phyloP scores from a whole-genome alignment of 805 yeast species.

The Candida schatavii region DNA sequence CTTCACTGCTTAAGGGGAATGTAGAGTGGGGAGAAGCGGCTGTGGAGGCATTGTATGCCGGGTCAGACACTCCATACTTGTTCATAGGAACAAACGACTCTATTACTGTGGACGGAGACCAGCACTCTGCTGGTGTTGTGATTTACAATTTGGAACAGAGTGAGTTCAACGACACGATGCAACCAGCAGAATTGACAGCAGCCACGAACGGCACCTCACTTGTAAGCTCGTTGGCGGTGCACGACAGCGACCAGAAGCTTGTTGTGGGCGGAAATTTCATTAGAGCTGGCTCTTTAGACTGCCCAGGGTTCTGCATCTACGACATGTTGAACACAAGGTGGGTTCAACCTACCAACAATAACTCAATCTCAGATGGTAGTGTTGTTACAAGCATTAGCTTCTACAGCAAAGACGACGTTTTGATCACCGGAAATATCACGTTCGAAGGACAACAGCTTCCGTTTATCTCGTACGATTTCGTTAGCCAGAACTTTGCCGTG shows the following conservation, averaged over 20 bases:
- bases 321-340: conserved; percentile 55
- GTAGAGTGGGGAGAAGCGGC: conserved; percentile 23
- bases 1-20: not conserved
- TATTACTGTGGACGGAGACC: conserved; percentile 18
- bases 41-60: conserved; percentile 34
- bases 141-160: conserved; percentile 48
- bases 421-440: conserved; percentile 53
- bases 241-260: conserved; percentile 35
- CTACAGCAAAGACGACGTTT: conserved; percentile 30
- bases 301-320: conserved; percentile 66
- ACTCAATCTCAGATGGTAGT: conserved; percentile 41
- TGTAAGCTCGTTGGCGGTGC: conserved; percentile 35
- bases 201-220: conserved; percentile 39
- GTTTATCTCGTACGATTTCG: conserved; percentile 57
- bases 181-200: conserved; percentile 47
- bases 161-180: conserved; percentile 37
- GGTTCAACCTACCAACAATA: conserved; percentile 36
- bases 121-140: conserved; percentile 43
- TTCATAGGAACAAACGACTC: conserved; percentile 48
- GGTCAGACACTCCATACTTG: conserved; percentile 29
- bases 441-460: conserved; percentile 29
- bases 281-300: conserved; percentile 52
- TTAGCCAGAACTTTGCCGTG: conserved; percentile 24
- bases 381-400: conserved; percentile 53
- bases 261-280: conserved; percentile 75